A percentile compares a stretch with the other conserved stretches of the same genome.
phyloP scores from a whole-genome alignment of 306 rosid genomes.

The Datisca glomerata region DNA sequence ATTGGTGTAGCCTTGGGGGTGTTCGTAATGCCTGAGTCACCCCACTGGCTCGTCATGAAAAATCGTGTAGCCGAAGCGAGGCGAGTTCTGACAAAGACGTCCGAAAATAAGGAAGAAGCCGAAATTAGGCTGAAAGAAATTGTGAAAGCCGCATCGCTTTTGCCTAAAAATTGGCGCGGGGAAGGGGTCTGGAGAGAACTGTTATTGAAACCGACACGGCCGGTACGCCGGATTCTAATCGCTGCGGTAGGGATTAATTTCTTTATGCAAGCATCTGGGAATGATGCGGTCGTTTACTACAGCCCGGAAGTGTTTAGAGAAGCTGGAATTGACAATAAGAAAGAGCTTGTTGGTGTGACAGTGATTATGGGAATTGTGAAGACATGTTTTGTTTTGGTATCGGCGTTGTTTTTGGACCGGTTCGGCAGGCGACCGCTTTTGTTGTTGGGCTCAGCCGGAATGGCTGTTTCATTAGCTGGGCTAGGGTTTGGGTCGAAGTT shows the following conservation, averaged over 20 bases:
- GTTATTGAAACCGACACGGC: slow-evolving; percentile 30
- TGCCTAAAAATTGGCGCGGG: slow-evolving; percentile 14
- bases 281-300: slow-evolving; percentile 77
- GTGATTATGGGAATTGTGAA: slow-evolving; percentile 60
- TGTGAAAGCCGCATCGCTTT: slow-evolving; percentile 19
- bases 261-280: slow-evolving; percentile 95
- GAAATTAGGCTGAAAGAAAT: slow-evolving; percentile 40
- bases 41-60: slow-evolving; percentile 59
- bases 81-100: slow-evolving; percentile 22
- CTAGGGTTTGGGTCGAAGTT: slow-evolving; percentile 54
- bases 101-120: slow-evolving; percentile 37
- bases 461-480: slow-evolving; percentile 41
- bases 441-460: slow-evolving; percentile 49
- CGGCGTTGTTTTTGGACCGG: slow-evolving; percentile 51
- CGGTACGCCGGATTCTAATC: slow-evolving; percentile 44
- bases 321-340: slow-evolving; percentile 40
- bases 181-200: slow-evolving; percentile 61
- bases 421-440: slow-evolving; percentile 57
- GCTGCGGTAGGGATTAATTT: slow-evolving; percentile 69
- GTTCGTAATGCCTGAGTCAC: slow-evolving; percentile 66
- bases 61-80: slow-evolving; percentile 33
- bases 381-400: slow-evolving; percentile 35
- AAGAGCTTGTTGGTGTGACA: slow-evolving; percentile 48
- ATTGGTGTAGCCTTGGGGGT: slow-evolving; percentile 34
- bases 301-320: slow-evolving; percentile 55